Conservation (phyloP, 1,284 basidiomycete species). For the Tremellales sp. region DNA sequence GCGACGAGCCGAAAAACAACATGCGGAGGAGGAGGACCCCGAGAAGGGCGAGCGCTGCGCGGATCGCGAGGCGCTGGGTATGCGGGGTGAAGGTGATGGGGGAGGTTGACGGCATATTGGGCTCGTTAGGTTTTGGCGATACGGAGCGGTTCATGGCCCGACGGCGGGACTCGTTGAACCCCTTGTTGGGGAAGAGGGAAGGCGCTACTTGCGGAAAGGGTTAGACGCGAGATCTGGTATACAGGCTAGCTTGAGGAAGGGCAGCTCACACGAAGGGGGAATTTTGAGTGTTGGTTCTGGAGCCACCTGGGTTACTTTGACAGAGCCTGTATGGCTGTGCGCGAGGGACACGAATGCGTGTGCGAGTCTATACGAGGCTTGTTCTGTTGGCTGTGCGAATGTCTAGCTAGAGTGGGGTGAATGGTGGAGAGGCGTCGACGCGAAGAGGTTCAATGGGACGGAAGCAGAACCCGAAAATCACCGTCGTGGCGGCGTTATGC, state of each 20-base stretch:
- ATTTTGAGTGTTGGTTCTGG: conserved; percentile 16
- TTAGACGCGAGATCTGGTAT: not conserved
- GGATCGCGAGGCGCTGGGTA: conserved; percentile 40
- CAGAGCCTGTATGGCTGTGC: too few relatives aligned
- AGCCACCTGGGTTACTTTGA: conserved; percentile 15
- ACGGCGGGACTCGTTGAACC: conserved; percentile 30
- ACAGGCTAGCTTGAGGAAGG: not conserved
- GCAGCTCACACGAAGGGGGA: conserved; percentile 20
- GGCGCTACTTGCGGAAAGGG: conserved; percentile 3
- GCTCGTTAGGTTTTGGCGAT: conserved; percentile 21
- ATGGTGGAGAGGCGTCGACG: too few relatives aligned
- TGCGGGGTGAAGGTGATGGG: conserved; percentile 25
- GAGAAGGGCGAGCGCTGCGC: conserved; percentile 36
- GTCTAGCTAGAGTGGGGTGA: too few relatives aligned
- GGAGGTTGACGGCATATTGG: conserved; percentile 27
- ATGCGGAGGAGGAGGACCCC: conserved; percentile 39
- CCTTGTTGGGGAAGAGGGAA: conserved; percentile 25
- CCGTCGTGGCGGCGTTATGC: too few relatives aligned
- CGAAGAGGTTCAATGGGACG: too few relatives aligned
- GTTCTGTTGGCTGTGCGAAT: too few relatives aligned
- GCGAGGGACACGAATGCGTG: too few relatives aligned
- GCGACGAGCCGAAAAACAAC: conserved; percentile 32
- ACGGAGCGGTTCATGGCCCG: conserved; percentile 13
- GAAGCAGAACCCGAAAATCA: too few relatives aligned
- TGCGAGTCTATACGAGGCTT: too few relatives aligned